phyloP scores from a whole-genome alignment of 2,329 filamentous ascomycete species.

The Phaeoacremonium minimum region DNA sequence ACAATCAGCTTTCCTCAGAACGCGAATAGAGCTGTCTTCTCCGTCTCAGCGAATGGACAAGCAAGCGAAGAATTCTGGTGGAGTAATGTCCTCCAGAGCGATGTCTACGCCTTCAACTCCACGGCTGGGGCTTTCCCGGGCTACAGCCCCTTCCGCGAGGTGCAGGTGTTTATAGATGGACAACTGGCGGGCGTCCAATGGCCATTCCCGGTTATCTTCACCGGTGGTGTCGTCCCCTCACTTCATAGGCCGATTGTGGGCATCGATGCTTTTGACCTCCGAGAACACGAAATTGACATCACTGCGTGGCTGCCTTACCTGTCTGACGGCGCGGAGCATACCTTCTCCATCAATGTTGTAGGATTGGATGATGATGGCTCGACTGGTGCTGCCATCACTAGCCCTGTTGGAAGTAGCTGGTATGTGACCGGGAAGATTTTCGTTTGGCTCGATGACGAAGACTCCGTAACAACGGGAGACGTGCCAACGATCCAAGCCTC shows the following conservation, averaged over 20 bases:
- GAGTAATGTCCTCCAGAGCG: constrained; percentile 66
- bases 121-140: constrained; percentile 57
- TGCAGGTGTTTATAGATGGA: constrained; percentile 72
- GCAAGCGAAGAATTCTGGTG: constrained; percentile 81
- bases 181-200: constrained; percentile 69
- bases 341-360: constrained; percentile 62
- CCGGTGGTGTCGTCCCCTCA: constrained; percentile 71
- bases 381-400: constrained; percentile 41
- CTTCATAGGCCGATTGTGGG: constrained; percentile 77
- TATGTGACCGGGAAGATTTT: constrained; percentile 76
- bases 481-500: constrained; percentile 21
- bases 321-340: constrained; percentile 60
- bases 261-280: constrained; percentile 72
- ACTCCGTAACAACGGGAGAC: constrained; percentile 47
- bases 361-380: constrained; percentile 56
- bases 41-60: constrained; percentile 75
- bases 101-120: constrained; percentile 52
- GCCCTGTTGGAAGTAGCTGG: constrained; percentile 64
- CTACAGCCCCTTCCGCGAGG: constrained; percentile 70
- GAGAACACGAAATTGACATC: constrained; percentile 78
- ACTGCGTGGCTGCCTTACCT: constrained; percentile 70
- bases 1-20: constrained; percentile 61
- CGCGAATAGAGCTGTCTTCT: constrained; percentile 65
- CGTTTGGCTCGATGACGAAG: constrained; percentile 59
- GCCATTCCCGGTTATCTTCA: constrained; percentile 81